phyloP scores from a whole-genome alignment of 106 monocot genomes.

The Dendrobium catenatum region DNA sequence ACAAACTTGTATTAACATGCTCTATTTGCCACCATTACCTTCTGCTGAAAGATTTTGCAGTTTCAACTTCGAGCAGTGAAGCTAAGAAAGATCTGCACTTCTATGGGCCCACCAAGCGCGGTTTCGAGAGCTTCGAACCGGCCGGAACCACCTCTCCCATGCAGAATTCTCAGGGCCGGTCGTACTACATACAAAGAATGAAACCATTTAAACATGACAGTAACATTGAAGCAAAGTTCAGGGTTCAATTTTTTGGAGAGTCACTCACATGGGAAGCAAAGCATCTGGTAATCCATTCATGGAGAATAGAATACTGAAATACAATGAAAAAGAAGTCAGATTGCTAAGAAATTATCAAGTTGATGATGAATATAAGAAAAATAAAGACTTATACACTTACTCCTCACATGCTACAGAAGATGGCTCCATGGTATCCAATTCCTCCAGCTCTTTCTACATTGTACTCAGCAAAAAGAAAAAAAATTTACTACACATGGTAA shows the following conservation, averaged over 20 bases:
- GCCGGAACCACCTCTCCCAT: conserved; percentile 1
- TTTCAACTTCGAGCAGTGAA: neutral
- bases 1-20: too few species aligned
- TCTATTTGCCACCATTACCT: too few species aligned
- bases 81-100: neutral
- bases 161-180: neutral
- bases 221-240: too few species aligned
- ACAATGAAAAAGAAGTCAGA: too few species aligned
- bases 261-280: conserved; percentile 4
- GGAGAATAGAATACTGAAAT: neutral
- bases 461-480: too few species aligned
- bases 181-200: neutral
- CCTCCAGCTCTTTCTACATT: neutral
- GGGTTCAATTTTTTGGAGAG: neutral
- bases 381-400: neutral
- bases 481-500: too few species aligned
- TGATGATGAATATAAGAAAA: neutral
- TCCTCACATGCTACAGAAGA: neutral
- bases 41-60: too few species aligned
- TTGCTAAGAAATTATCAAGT: too few species aligned
- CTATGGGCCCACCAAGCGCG: neutral
- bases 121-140: neutral
- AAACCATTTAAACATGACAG: neutral
- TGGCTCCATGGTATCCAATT: neutral
- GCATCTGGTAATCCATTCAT: neutral